phyloP scores from a whole-genome alignment of 352 stramenopile species.

The Phytophthora multivora region DNA sequence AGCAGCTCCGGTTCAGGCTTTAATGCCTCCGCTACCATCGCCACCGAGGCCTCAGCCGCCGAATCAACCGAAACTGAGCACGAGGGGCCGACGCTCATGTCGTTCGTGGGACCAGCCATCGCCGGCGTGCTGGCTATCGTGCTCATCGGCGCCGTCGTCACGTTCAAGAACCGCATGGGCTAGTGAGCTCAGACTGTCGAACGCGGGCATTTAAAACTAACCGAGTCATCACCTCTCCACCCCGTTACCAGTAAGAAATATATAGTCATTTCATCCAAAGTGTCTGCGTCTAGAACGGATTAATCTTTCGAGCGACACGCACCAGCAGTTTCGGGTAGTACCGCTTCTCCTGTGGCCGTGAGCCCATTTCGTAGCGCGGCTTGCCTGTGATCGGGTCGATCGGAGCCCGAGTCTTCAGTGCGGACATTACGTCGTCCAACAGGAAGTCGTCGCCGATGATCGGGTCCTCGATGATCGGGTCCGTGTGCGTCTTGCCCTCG shows the following conservation, averaged over 20 bases:
- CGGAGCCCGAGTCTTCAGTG: slow-evolving; percentile 50
- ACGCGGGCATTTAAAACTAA: slow-evolving; percentile 5
- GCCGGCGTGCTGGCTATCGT: slow-evolving; percentile 56
- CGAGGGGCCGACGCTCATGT: slow-evolving; percentile 29
- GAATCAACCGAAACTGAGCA: slow-evolving; percentile 10
- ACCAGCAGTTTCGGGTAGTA: slow-evolving; percentile 60
- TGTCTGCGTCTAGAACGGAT: slow-evolving; percentile 56
- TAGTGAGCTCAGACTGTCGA: slow-evolving; percentile 13
- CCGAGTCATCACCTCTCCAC: slow-evolving; percentile 4
- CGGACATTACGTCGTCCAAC: slow-evolving; percentile 55
- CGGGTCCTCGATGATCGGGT: slow-evolving; percentile 92
- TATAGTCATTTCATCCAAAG: slow-evolving; percentile 27
- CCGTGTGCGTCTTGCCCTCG: slow-evolving; percentile 87
- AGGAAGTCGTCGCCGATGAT: slow-evolving; percentile 71
- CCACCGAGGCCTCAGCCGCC: slow-evolving; percentile 13
- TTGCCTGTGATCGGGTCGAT: slow-evolving; percentile 36
- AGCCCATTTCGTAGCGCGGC: slow-evolving; percentile 39
- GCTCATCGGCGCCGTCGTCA: slow-evolving; percentile 60
- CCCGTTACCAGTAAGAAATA: slow-evolving; percentile 29
- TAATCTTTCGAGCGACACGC: slow-evolving; percentile 53
- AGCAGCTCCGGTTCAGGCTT: slow-evolving; percentile 7
- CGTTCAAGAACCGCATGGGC: slow-evolving; percentile 50
- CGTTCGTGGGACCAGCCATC: slow-evolving; percentile 48
- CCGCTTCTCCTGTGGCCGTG: slow-evolving; percentile 40
- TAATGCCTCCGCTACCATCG: slow-evolving; percentile 4